A percentile compares a stretch with the other conserved stretches of the same genome.
Conservation (phyloP, 2,329 filamentous ascomycete genomes). For the Byssothecium circinans region DNA sequence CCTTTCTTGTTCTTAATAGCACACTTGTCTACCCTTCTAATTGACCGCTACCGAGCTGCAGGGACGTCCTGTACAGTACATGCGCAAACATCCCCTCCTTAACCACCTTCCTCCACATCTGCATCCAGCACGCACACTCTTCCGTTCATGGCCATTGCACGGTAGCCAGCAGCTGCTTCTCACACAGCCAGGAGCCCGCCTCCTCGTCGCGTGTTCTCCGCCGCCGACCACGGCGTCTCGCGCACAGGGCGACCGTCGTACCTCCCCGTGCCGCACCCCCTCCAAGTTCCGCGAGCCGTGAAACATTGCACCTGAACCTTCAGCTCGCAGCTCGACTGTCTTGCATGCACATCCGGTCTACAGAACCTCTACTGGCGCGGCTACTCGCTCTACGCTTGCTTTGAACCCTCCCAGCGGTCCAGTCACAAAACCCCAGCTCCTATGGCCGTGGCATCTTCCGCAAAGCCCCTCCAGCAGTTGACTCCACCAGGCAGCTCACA, state of each 20-base stretch:
- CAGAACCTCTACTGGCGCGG: too few relatives aligned
- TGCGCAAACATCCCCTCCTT: conserved; percentile 32
- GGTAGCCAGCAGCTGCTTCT: not conserved
- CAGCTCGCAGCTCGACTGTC: not conserved
- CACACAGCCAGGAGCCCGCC: too few relatives aligned
- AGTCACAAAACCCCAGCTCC: conserved; percentile 9
- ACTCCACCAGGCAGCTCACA: conserved; percentile 46
- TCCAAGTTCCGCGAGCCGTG: conserved; percentile 9
- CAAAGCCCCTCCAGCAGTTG: conserved; percentile 36
- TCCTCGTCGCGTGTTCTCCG: not conserved
- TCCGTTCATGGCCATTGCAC: conserved; percentile 13
- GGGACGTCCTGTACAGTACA: conserved; percentile 28
- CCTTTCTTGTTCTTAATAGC: conserved; percentile 15
- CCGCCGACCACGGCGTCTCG: not conserved
- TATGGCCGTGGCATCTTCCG: conserved; percentile 41
- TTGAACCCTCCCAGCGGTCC: conserved; percentile 11
- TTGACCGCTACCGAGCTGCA: conserved; percentile 25
- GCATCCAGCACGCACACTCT: conserved; percentile 10
- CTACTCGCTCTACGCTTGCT: conserved; percentile 4
- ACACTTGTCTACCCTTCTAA: conserved; percentile 21
- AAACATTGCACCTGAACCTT: conserved; percentile 9
- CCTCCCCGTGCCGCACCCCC: conserved; percentile 10
- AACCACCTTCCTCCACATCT: conserved; percentile 13
- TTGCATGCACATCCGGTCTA: not conserved
- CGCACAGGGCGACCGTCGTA: conserved; percentile 3